Percentiles rank a stretch among this genome's conserved stretches.
These are phyloP conservation scores for Solidago caesia DNA, from an alignment of 129 eudicot genomes.

Conservation along the genomic window DNA sequence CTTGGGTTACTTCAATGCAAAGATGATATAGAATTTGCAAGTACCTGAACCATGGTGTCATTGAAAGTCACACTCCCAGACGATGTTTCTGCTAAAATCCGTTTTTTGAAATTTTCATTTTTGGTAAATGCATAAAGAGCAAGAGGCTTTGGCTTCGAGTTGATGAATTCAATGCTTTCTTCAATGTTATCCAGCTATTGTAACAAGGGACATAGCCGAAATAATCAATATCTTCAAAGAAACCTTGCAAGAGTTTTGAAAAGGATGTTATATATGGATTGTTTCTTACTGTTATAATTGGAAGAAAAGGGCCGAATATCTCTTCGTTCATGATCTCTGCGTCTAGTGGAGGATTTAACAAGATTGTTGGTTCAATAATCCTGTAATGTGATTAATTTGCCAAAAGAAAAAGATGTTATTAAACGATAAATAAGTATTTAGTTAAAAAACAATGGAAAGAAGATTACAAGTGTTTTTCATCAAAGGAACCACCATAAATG, in stretches of 20 bases:
- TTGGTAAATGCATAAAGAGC: slow-evolving; percentile 81
- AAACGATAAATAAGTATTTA: background rate
- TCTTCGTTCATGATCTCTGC: slow-evolving; percentile 86
- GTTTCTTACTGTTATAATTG: slow-evolving; percentile 71
- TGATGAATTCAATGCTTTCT: slow-evolving; percentile 85
- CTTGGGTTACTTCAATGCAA: background rate
- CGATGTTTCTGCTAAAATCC: slow-evolving; percentile 68
- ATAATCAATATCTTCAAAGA: background rate
- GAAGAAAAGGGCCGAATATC: slow-evolving; percentile 94
- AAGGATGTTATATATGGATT: background rate
- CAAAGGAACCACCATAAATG: slow-evolving; percentile 83
- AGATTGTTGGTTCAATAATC: slow-evolving; percentile 81
- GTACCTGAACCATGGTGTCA: slow-evolving; percentile 81
- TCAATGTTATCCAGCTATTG: slow-evolving; percentile 65
- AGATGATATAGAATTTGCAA: background rate
- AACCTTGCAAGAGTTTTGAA: background rate
- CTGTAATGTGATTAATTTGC: slow-evolving; percentile 32
- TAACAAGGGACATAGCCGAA: slow-evolving; percentile 13
- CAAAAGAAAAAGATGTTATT: background rate
- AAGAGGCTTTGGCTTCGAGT: slow-evolving; percentile 79
- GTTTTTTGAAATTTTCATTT: slow-evolving; percentile 48
- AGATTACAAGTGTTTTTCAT: slow-evolving; percentile 54
- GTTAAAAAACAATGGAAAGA: slow-evolving; percentile 4
- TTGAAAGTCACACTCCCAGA: slow-evolving; percentile 83
- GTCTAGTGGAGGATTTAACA: slow-evolving; percentile 84